A percentile compares a stretch with the other conserved stretches of the same genome.
Evolutionary conservation across 1,139 yeast species (phyloP).

Genomic region (Candida tetrigidarum): DNA sequence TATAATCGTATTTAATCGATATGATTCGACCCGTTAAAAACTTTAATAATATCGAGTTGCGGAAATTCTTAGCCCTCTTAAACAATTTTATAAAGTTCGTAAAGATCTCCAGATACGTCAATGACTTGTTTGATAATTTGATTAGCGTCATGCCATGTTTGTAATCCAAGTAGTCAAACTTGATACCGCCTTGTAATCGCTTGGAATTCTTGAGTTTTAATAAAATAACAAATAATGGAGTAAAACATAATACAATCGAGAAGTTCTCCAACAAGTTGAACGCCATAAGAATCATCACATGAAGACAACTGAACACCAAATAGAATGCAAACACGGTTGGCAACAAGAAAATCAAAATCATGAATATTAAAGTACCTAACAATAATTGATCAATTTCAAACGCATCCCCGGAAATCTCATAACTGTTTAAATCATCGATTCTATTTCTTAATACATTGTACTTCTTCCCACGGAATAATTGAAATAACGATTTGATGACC

Average conservation of each 20-base stretch:
- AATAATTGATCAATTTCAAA: constrained; percentile 87
- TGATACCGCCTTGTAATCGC: constrained; percentile 90
- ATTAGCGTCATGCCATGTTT: constrained; percentile 28
- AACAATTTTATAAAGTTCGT: constrained; percentile 38
- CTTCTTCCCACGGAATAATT: constrained; percentile 88
- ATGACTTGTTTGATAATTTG: constrained; percentile 41
- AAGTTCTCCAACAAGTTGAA: constrained; percentile 62
- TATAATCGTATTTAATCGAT: constrained; percentile 32
- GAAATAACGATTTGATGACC: constrained; percentile 73
- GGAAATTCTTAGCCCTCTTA: constrained; percentile 35
- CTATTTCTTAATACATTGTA: constrained; percentile 82
- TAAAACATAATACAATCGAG: constrained; percentile 73
- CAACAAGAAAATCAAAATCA: constrained; percentile 72
- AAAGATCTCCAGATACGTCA: constrained; percentile 43
- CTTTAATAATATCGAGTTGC: constrained; percentile 27
- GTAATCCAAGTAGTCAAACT: constrained; percentile 34
- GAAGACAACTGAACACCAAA: constrained; percentile 64
- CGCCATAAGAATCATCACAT: constrained; percentile 54
- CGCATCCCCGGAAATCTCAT: constrained; percentile 48
- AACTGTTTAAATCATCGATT: constrained; percentile 61
- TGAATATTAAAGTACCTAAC: constrained; percentile 86
- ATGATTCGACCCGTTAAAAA: constrained; percentile 39
- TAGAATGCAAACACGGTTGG: constrained; percentile 93
- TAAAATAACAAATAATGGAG: constrained; percentile 83
- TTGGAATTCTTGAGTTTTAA: constrained; percentile 80